Evolutionary conservation across 352 stramenopile genomes (phyloP), one percentile per base, ranked within the genome.

Genomic region (Thraustotheca clavata): DNA sequence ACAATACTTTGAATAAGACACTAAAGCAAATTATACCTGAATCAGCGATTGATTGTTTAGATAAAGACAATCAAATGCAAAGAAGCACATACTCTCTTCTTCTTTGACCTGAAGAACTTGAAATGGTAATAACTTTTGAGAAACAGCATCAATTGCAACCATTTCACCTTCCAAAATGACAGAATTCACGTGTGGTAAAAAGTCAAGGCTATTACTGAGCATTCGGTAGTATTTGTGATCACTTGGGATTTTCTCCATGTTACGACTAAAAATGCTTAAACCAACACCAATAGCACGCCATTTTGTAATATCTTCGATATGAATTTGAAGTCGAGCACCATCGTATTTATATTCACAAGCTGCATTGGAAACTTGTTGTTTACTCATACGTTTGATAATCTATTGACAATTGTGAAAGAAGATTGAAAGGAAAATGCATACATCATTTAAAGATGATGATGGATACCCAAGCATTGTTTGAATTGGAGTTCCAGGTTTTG

Each of bases 301-400:
- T 22, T 26, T 32, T n/a, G 41, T 20, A n/a, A 73, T 11, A 11
- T 38, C 34, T 6, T 69, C 66, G 36, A 87, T 60, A 60, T 93
- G 83, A 14, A 91, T 70, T 48, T 93, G 83, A 18, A 93, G 79
- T 18, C 83, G 80, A 1, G 81, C 83, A 22, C 83, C 83, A 67
- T 93, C 83, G 61, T 93, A 93, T 63, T 93, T 93, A 76, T 76
- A 91, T 50, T 93, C 83, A 49, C 80, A 89, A 4, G 82, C 83
- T 12, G 78, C 81, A 18, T 63, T 69, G 39, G 55, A 59, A 26
- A 52, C 52, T 6, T 55, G 47, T 27, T 70, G 74, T 49, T 86
- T 88, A 1, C 29, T 49, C 1, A 86, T 62, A 27, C 55, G 55
- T 26, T 52, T 26, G 27, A 36, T 24, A 50, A 62, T 62, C 55